A percentile compares a stretch with the other conserved stretches of the same genome.
These are phyloP conservation scores for Ormosia semicastrata DNA, from an alignment of 306 rosid species.

Conservation along the genomic window DNA sequence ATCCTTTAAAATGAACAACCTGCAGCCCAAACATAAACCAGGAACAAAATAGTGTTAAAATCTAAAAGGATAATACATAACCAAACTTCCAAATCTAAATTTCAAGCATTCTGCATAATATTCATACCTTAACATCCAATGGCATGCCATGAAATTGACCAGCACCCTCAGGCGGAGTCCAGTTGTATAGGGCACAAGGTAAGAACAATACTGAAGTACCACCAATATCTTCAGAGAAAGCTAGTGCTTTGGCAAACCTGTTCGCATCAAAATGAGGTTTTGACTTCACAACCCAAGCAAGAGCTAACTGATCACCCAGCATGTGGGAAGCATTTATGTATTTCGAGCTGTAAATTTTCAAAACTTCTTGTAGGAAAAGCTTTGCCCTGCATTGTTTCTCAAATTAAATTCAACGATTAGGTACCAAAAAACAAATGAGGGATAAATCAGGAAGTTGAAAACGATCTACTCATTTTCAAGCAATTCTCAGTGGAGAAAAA, in stretches of 20 bases:
- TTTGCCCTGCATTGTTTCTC: constrained; percentile 63
- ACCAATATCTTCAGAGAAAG: constrained; percentile 65
- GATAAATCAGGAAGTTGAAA: background rate
- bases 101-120: background rate
- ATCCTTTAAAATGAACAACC: constrained; percentile 98
- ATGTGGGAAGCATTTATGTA: constrained; percentile 76
- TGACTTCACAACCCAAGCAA: constrained; percentile 87
- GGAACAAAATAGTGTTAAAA: background rate
- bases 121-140: constrained; percentile 77
- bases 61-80: background rate
- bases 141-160: constrained; percentile 99
- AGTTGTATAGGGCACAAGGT: constrained; percentile 77
- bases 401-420: constrained; percentile 12
- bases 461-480: background rate
- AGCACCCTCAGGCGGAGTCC: constrained; percentile 99
- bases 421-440: background rate
- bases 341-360: constrained; percentile 59
- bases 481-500: background rate
- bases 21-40: constrained; percentile 29
- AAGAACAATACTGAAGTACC: constrained; percentile 69
- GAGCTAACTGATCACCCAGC: constrained; percentile 98
- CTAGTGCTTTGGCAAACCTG: constrained; percentile 52
- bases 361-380: constrained; percentile 68
- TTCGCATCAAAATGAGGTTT: constrained; percentile 63
- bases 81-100: background rate